These are phyloP conservation scores for Globisporangium viniferum DNA, from an alignment of 352 stramenopile genomes.

Conservation along the genomic window DNA sequence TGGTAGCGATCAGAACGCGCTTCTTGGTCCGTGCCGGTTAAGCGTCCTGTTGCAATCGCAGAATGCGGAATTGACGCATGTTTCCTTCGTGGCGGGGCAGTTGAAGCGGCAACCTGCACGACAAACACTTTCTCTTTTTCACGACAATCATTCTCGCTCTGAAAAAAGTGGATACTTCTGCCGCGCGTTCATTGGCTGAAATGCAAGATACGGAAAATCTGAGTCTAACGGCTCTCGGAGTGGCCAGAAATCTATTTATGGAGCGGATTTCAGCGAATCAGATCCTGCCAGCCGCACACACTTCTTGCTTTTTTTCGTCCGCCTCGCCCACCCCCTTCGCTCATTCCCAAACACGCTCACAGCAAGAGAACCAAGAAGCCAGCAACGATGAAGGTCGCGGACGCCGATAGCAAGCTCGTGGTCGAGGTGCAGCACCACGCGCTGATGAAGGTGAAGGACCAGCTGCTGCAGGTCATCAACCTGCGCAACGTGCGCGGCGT, in stretches of 20 bases:
- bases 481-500: conserved; percentile 79
- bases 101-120: neutral
- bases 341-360: conserved; percentile 13
- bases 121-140: neutral
- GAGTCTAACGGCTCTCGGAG: conserved; percentile 10
- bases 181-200: conserved; percentile 4
- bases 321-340: neutral
- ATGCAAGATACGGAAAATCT: neutral
- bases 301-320: neutral
- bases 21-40: neutral
- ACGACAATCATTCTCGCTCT: conserved; percentile 7
- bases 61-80: conserved; percentile 12
- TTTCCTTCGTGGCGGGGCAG: neutral
- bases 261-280: conserved; percentile 41
- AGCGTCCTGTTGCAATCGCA: neutral
- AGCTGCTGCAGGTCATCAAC: conserved; percentile 63
- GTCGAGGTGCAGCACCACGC: conserved; percentile 63
- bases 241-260: conserved; percentile 22
- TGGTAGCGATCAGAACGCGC: neutral
- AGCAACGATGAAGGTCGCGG: conserved; percentile 51
- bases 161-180: conserved; percentile 3
- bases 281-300: conserved; percentile 16
- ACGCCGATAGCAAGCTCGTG: conserved; percentile 55
- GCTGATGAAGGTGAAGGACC: conserved; percentile 63
- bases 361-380: conserved; percentile 4